Percentiles rank a stretch among this genome's conserved stretches.
These are phyloP conservation scores for Tuber umbilicatum DNA, from an alignment of 495 filamentous ascomycete genomes.

Conservation along the genomic window DNA sequence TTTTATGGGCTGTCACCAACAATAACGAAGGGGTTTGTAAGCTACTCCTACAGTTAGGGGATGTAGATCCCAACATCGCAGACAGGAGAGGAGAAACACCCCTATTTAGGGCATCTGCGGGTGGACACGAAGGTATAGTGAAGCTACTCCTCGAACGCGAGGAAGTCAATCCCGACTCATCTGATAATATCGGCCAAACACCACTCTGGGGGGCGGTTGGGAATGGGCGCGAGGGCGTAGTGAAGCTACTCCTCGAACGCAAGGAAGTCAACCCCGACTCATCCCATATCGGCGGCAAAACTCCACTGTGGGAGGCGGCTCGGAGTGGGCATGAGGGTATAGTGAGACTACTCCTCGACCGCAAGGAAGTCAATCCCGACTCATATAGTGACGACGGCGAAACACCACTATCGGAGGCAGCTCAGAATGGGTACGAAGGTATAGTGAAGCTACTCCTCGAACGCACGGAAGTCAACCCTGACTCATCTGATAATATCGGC, in stretches of 20 bases:
- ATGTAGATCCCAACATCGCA: not conserved
- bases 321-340: too few species aligned
- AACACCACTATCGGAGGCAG: too few species aligned
- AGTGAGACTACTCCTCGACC: too few species aligned
- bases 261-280: too few species aligned
- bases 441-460: too few species aligned
- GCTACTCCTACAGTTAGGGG: not conserved
- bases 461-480: too few species aligned
- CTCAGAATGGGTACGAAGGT: too few species aligned
- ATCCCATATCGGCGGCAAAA: too few species aligned
- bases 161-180: constrained; percentile 20
- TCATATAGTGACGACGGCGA: too few species aligned
- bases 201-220: constrained; percentile 30
- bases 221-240: constrained; percentile 28
- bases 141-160: constrained; percentile 25
- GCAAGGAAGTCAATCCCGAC: too few species aligned
- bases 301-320: too few species aligned
- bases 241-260: constrained; percentile 30
- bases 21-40: not conserved
- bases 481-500: too few species aligned
- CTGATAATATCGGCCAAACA: constrained; percentile 25
- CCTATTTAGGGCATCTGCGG: constrained; percentile 42
- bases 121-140: constrained; percentile 42
- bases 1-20: not conserved
- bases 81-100: constrained; percentile 30